Evolutionary conservation across 768 basidiomycete species (phyloP), one percentile per base, ranked within the genome.

Genomic region (Rhodotorula diobovata): DNA sequence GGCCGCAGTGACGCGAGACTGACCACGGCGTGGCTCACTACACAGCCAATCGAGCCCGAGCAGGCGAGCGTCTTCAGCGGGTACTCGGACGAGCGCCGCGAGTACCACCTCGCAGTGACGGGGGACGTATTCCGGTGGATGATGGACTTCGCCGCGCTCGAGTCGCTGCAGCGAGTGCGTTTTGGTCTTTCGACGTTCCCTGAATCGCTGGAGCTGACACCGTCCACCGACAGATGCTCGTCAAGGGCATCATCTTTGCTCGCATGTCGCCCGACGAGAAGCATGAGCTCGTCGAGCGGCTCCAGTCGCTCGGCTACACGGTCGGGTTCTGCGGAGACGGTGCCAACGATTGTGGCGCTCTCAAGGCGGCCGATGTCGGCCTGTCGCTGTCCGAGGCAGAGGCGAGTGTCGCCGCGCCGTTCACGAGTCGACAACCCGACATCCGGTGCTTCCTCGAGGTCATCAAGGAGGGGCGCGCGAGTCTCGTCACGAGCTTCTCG

Each of bases 201-300:
- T 54, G 28, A 28, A n/a, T n/a, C n/a, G n/a, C n/a, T n/a, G n/a
- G n/a, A 28, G 16, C 59, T 57, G 2, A 58, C 59, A 15, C 6
- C 3, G 16, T 2, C 48, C 41, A 65, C 58, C 30, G 10, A 25
- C 66, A 97, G 95, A 96, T 99, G 93, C 87, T 99, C 30, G 90
- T 97, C 43, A 95, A 95, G 80, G 87, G 94, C 4, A 91, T 96
- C 79, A 88, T 98, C 57, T 99, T 93, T 79, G 94, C 96, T 16
- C 87, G 96, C 34, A 98, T 99, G 96, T 99, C 96, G 16, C 96
- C 96, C 0, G 96, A 98, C 79, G 96, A 98, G 83, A 99, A 99
- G 82, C 95, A 97, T 76, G 96, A 99, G 80, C 87, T 98, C 28
- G 91, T 99, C 28, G 95, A 98, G 80, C 86, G 95, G 4, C 83